Percentiles rank a stretch among this genome's conserved stretches.
Evolutionary conservation across 2,329 filamentous ascomycete genomes (phyloP).

Genomic region (Colletotrichum falcatum): DNA sequence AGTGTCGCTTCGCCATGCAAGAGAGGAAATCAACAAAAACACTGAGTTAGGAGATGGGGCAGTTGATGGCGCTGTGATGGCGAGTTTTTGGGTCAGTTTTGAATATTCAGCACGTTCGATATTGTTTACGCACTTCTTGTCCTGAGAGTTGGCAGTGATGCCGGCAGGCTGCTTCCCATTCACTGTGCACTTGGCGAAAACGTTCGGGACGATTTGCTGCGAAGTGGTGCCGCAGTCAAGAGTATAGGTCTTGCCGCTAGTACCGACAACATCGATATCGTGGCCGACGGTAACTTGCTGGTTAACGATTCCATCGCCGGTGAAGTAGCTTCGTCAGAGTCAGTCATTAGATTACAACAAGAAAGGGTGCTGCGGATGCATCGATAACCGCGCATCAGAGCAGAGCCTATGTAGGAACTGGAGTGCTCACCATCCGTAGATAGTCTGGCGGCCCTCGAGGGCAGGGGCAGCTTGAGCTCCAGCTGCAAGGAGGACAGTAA

Average conservation of each 20-base stretch:
- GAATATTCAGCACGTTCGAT: no score
- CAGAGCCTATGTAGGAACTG: no score
- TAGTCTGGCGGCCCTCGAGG: constrained; percentile 17
- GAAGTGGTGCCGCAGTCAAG: constrained; percentile 33
- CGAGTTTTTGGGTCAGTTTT: neutral
- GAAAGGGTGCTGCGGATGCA: neutral
- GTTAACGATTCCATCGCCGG: constrained; percentile 20
- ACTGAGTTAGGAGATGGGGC: constrained; percentile 5
- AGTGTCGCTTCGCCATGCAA: no score
- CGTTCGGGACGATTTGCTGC: constrained; percentile 23
- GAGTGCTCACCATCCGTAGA: constrained; percentile 27
- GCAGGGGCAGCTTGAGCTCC: constrained; percentile 26
- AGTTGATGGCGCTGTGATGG: constrained; percentile 27
- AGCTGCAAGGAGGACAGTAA: constrained; percentile 19
- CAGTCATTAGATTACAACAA: neutral
- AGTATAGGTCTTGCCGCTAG: constrained; percentile 16
- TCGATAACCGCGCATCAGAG: neutral
- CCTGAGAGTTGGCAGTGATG: constrained; percentile 8
- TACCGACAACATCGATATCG: constrained; percentile 2
- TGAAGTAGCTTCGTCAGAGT: constrained; percentile 13
- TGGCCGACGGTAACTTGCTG: constrained; percentile 23
- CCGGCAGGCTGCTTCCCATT: constrained; percentile 3
- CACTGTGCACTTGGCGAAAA: constrained; percentile 32
- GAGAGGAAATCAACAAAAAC: no score
- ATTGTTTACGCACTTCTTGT: constrained; percentile 11